Evolutionary conservation across 1,284 basidiomycete species (phyloP).

Genomic region (Rhizoctonia solani): DNA sequence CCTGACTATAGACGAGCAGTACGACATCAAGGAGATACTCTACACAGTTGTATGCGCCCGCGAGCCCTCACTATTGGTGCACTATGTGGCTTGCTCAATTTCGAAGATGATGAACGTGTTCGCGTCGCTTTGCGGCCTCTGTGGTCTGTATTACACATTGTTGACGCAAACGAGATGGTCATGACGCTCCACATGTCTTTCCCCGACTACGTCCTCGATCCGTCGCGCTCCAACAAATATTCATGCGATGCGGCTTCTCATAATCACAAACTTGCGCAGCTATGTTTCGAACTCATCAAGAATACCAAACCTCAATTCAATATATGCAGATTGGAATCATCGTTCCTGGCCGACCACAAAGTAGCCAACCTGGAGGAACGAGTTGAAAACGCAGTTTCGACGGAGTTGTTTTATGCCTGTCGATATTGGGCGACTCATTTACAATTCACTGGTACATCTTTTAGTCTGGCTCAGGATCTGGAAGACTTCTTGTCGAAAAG

Average conservation of each 20-base stretch:
- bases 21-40: not conserved
- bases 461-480: not conserved
- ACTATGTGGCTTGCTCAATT: not conserved
- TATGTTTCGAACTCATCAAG: not conserved
- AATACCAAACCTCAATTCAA: not conserved
- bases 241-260: not conserved
- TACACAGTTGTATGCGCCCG: not conserved
- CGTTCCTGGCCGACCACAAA: not conserved
- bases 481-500: slow-evolving; percentile 5
- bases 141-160: slow-evolving; percentile 6
- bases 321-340: slow-evolving; percentile 17
- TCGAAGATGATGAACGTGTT: not conserved
- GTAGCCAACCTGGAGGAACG: not conserved
- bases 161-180: not conserved
- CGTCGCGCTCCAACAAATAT: not conserved
- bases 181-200: not conserved
- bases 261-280: not conserved
- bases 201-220: not conserved
- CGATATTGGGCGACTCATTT: slow-evolving; percentile 12
- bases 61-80: not conserved
- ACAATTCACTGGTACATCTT: not conserved
- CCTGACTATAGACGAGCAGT: not conserved
- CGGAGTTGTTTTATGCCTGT: not conserved
- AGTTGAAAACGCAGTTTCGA: not conserved
- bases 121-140: not conserved